Evolutionary conservation across 1,284 basidiomycete species (phyloP).

Genomic region (Amylostereum areolatum): DNA sequence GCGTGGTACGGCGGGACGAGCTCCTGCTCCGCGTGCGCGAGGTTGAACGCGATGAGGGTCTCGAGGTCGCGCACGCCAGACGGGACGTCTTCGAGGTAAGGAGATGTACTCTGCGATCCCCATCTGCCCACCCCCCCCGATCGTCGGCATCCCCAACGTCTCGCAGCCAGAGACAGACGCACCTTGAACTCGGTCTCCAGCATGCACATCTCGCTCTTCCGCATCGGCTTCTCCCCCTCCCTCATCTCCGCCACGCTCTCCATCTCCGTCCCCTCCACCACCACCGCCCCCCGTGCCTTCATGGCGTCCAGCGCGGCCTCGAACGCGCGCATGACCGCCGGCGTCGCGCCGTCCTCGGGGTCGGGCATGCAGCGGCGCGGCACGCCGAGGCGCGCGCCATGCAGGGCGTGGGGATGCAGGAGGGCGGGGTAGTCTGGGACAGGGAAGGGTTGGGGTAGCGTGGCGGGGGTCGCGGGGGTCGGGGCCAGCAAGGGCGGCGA

Average conservation of each 20-base stretch:
- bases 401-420: slow-evolving; percentile 40
- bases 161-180: background rate
- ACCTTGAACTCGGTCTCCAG: slow-evolving; percentile 55
- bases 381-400: slow-evolving; percentile 57
- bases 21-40: slow-evolving; percentile 42
- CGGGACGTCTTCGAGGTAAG: slow-evolving; percentile 37
- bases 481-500: slow-evolving; percentile 53
- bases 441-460: slow-evolving; percentile 44
- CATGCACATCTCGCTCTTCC: slow-evolving; percentile 50
- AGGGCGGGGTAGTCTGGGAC: slow-evolving; percentile 54
- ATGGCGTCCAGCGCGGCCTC: slow-evolving; percentile 43
- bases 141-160: background rate
- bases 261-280: slow-evolving; percentile 54
- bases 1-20: slow-evolving; percentile 38
- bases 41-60: slow-evolving; percentile 51
- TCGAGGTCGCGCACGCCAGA: slow-evolving; percentile 48
- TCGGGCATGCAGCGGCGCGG: slow-evolving; percentile 24
- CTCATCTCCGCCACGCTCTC: slow-evolving; percentile 18
- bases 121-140: slow-evolving; percentile 27
- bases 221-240: slow-evolving; percentile 34
- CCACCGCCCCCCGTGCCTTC: slow-evolving; percentile 31
- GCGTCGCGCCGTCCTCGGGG: slow-evolving; percentile 6
- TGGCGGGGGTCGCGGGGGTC: slow-evolving; percentile 59
- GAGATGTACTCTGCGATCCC: slow-evolving; percentile 44
- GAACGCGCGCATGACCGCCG: slow-evolving; percentile 35